phyloP scores from a whole-genome alignment of 23 red algal genomes.

The Pyropia yezoensis region DNA sequence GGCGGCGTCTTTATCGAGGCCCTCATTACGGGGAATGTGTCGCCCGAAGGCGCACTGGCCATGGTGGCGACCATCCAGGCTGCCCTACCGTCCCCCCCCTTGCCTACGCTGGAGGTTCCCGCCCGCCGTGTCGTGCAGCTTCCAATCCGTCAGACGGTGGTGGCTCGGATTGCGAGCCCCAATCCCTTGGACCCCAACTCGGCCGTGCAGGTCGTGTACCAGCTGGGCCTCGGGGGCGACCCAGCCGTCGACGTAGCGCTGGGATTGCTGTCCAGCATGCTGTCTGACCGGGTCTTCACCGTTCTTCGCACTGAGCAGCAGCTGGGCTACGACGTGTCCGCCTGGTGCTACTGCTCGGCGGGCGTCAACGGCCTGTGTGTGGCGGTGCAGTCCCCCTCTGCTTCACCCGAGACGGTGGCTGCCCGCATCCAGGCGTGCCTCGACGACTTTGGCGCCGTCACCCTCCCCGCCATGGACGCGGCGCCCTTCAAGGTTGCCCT shows the following conservation, averaged over 20 bases:
- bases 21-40: conserved; percentile 70
- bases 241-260: conserved; percentile 31
- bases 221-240: conserved; percentile 39
- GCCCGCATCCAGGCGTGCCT: too few relatives aligned
- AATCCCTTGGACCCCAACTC: conserved; percentile 78
- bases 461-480: too few relatives aligned
- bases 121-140: conserved; percentile 32
- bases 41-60: conserved; percentile 14
- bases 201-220: conserved; percentile 46
- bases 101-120: conserved; percentile 17
- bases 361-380: not conserved
- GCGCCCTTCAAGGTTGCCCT: too few relatives aligned
- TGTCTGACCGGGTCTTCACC: conserved; percentile 70
- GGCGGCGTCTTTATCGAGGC: conserved; percentile 35
- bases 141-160: conserved; percentile 15
- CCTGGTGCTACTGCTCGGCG: conserved; percentile 12
- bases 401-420: too few relatives aligned
- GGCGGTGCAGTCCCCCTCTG: too few relatives aligned
- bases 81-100: conserved; percentile 21
- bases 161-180: conserved; percentile 18
- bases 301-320: conserved; percentile 85
- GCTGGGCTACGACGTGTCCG: conserved; percentile 88
- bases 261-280: conserved; percentile 57
- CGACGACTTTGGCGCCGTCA: too few relatives aligned
- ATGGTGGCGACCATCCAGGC: conserved; percentile 26